A percentile compares a stretch with the other conserved stretches of the same genome.
phyloP scores from a whole-genome alignment of 2,329 filamentous ascomycete species.

The Hymenoscyphus linearis region DNA sequence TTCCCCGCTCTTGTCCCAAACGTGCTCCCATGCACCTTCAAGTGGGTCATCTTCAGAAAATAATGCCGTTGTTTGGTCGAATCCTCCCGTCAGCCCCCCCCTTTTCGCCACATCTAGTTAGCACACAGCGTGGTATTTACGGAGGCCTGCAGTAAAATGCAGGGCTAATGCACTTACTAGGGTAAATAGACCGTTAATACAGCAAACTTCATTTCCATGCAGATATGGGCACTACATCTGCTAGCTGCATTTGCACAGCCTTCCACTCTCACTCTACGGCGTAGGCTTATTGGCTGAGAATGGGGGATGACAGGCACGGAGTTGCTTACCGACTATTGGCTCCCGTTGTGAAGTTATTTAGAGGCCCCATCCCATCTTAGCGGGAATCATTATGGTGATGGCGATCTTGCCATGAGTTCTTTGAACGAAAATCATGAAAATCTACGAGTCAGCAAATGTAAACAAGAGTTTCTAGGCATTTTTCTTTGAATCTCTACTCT shows the following conservation, averaged over 20 bases:
- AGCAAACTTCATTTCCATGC: neutral
- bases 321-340: neutral
- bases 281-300: neutral
- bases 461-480: too few relatives aligned
- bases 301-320: neutral
- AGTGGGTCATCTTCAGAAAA: neutral
- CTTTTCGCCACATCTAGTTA: neutral
- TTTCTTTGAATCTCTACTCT: too few relatives aligned
- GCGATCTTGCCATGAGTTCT: too few relatives aligned
- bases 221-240: neutral
- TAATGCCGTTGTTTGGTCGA: neutral
- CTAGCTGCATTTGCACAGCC: neutral
- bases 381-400: neutral
- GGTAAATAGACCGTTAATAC: neutral
- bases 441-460: too few relatives aligned
- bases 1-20: neutral
- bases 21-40: neutral
- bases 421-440: too few relatives aligned
- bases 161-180: neutral
- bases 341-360: neutral
- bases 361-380: neutral
- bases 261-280: neutral
- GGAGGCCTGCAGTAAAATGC: neutral
- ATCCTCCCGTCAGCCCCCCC: neutral
- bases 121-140: neutral